phyloP scores from a whole-genome alignment of 2,329 filamentous ascomycete species.

The Monascus ruber region DNA sequence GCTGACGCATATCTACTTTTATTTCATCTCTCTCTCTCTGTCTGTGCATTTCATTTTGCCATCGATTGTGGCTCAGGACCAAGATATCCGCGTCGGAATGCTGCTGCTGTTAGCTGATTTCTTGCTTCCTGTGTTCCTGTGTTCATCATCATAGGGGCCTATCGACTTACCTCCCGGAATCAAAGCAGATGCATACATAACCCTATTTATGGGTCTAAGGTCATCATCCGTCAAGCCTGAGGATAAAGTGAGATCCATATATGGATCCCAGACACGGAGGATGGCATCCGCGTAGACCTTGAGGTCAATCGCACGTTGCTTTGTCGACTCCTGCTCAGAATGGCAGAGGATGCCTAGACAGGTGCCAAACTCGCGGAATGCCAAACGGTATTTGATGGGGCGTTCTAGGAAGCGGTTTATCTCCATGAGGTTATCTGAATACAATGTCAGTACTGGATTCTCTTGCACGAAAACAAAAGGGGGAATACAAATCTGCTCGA shows the following conservation, averaged over 20 bases:
- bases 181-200: constrained; percentile 48
- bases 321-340: constrained; percentile 22
- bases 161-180: constrained; percentile 42
- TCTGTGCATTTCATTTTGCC: too few species aligned
- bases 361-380: constrained; percentile 46
- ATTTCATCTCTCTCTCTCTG: too few species aligned
- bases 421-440: constrained; percentile 25
- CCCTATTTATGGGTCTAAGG: constrained; percentile 42
- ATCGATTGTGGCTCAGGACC: constrained; percentile 20
- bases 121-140: too few species aligned
- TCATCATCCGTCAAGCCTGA: constrained; percentile 28
- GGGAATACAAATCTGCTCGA: constrained; percentile 25
- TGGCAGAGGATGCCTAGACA: constrained; percentile 38
- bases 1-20: too few species aligned
- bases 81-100: constrained; percentile 25
- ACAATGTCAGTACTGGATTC: constrained; percentile 1
- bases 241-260: constrained; percentile 25
- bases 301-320: constrained; percentile 19
- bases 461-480: not conserved
- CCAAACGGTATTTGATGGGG: constrained; percentile 29
- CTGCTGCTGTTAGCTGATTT: constrained; percentile 8
- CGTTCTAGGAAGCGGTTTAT: constrained; percentile 24
- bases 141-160: too few species aligned
- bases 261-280: constrained; percentile 26
- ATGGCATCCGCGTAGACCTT: constrained; percentile 24